phyloP scores from a whole-genome alignment of 306 rosid genomes.

The Cyclanthera cordifolia region DNA sequence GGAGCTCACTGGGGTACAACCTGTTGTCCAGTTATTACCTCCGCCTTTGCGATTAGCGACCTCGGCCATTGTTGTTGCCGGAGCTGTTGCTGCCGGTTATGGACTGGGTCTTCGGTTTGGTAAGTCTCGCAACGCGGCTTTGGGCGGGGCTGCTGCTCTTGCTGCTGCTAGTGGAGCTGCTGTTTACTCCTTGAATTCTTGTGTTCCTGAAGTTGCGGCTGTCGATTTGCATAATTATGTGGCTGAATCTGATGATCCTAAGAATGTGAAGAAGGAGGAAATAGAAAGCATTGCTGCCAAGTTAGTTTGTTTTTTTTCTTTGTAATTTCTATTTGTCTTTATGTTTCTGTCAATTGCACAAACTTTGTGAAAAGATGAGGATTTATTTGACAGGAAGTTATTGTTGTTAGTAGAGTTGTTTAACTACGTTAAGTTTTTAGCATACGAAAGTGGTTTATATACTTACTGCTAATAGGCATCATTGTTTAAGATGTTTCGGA shows the following conservation, averaged over 20 bases:
- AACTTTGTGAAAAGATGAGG: background rate
- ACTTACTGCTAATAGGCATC: background rate
- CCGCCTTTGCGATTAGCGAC: conserved; percentile 58
- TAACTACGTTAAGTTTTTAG: background rate
- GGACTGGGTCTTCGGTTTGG: conserved; percentile 64
- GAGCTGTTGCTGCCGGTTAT: conserved; percentile 75
- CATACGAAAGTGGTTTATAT: background rate
- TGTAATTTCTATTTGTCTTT: background rate
- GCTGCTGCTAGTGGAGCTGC: conserved; percentile 74
- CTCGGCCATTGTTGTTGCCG: conserved; percentile 64
- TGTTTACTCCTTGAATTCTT: conserved; percentile 51
- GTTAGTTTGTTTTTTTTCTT: conserved; percentile 26
- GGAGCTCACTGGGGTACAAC: conserved; percentile 70
- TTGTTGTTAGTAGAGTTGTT: background rate
- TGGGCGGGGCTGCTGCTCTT: conserved; percentile 75
- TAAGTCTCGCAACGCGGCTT: conserved; percentile 40
- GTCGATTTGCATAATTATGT: conserved; percentile 72
- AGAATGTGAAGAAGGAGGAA: conserved; percentile 59
- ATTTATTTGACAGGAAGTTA: background rate
- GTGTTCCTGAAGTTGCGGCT: conserved; percentile 79
- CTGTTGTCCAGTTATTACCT: conserved; percentile 48
- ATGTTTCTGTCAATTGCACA: background rate
- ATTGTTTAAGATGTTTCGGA: background rate
- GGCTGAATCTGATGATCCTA: conserved; percentile 54
- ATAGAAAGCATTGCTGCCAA: conserved; percentile 64